Evolutionary conservation across 371 early-diverging fungal genomes (phyloP), one percentile per base, ranked within the genome.

Genomic region (Umbelopsis sp.): DNA sequence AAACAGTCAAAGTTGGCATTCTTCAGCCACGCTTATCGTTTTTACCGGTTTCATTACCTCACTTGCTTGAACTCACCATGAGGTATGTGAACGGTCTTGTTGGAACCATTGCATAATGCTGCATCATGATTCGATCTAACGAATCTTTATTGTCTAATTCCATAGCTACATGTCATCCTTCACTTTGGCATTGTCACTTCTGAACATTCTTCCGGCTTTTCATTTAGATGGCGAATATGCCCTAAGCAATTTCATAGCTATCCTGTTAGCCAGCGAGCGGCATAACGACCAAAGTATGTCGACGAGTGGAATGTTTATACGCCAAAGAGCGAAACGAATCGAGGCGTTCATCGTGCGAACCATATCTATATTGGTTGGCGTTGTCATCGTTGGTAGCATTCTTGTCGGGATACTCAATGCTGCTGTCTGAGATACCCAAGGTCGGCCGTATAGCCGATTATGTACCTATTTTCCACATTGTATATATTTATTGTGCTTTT

Each of bases 131-230:
- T 10, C 12, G 24, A 44, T 20, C 12, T 65, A n/a, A 5, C 20
- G 22, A 10, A 8, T 38, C n/a, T 63, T 18, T 14, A n/a, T 18
- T 6, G 12, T 16, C 20, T 35, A 51, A 67, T 29, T 67, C 66
- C 63, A 32, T 64, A 91, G 87, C 67, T 94, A 93, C 66, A 87
- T 88, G 14, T 80, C 92, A 66, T 90, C 93, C 4, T 91, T 94
- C 66, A 91, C 93, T 9, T 44, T 91, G 18, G 94, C 93, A 12
- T 77, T 94, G 50, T 86, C 91, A 8, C 69, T 94, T 22, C 76
- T 94, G 24, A 94, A 94, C 75, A 92, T 93, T 65, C 76, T 93
- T 7, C 94, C 94, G 0, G 93, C 92, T 1, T 87, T 86, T 63
- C 79, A 88, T 46, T 72, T 94, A 66, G 94, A 94, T 72, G 94